Base-by-base conservation (phyloP, 2,329 filamentous ascomycete genomes). In the Diaporthe sp. region DNA sequence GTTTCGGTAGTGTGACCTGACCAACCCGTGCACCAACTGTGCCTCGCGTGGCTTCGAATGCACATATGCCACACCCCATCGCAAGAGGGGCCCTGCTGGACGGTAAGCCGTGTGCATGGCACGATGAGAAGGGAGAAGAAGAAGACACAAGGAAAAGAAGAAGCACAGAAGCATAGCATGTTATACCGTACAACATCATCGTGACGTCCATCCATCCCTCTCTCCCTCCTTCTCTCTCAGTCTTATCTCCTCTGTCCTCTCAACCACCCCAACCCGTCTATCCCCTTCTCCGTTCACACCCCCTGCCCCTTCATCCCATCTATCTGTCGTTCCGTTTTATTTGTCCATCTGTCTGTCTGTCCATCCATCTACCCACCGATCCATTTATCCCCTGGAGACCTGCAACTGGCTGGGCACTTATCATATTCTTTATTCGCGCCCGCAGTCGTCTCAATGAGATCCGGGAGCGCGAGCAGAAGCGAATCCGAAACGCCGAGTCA, bases 11-110 rank as follows among this genome's bases (percentile, higher is more conserved):
- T 73, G 71, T 66, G 55, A 73, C 50, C 40, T 73, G 28, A 66
- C 61, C 52, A 73, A 45, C 52, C 71, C 71, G 15, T 73, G 71
- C 50, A 73, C 71, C 10, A 73, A 73, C 38, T 73, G 71, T 68
- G 71, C 71, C 42, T 68, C 71, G n/a, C 71, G 71, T 50, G 71
- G 71, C 50, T 73, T 73, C 61, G 71, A 73, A 35, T 73, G 71
- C 71, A 67, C 71, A 54, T 73, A 73, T 68, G 71, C 71, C 40
- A 73, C 71, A 19, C 71, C 71, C 55, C 71, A 73, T 57, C 71
- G 71, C 45, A 73, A 73, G 71, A 73, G 71, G 35, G 71, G 71
- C 35, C 71, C 71, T 28, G 71, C 71, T 55, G 71, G 71, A 67
- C 71, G 71, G 71, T 73, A 58, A 68, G 71, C 38, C 9, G 25